Conservation (phyloP, 441 rosid species). For the Macaranga tanarius region DNA sequence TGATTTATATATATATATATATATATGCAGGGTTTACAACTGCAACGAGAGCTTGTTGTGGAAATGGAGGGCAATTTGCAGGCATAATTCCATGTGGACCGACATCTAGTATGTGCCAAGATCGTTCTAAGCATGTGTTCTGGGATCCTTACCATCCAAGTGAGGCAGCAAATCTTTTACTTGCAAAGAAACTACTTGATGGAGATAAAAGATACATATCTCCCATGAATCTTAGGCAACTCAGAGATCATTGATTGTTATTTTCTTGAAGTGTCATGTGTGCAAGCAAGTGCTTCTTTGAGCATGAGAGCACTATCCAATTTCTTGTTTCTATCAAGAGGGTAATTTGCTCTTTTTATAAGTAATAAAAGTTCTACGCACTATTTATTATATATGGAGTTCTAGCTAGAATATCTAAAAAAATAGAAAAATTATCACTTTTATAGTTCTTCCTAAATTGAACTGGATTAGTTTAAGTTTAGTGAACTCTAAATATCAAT, state of each 20-base stretch:
- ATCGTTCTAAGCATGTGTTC: conserved; percentile 73
- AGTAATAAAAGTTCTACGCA: neutral
- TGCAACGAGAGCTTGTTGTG: conserved; percentile 79
- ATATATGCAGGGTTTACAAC: conserved; percentile 57
- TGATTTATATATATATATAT: neutral
- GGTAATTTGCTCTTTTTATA: neutral
- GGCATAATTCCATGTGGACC: conserved; percentile 98
- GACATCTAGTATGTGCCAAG: conserved; percentile 60
- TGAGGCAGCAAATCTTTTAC: conserved; percentile 76
- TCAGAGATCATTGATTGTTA: conserved; percentile 43
- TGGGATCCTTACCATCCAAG: conserved; percentile 99
- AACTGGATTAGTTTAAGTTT: too few relatives aligned
- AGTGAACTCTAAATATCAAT: too few relatives aligned
- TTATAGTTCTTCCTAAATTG: too few relatives aligned
- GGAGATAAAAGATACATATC: conserved; percentile 57
- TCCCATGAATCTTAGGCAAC: conserved; percentile 74
- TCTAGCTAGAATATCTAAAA: too few relatives aligned
- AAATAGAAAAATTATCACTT: too few relatives aligned
- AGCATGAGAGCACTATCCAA: neutral
- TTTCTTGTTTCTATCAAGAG: neutral
- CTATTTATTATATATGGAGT: too few relatives aligned
- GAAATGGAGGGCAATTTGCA: conserved; percentile 85
- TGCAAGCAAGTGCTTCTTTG: neutral
- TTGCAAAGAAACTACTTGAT: conserved; percentile 66
- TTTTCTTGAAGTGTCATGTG: neutral